A percentile compares a stretch with the other conserved stretches of the same genome.
Evolutionary conservation across 495 filamentous ascomycete species (phyloP).

Genomic region (Articulospora tetracladia): DNA sequence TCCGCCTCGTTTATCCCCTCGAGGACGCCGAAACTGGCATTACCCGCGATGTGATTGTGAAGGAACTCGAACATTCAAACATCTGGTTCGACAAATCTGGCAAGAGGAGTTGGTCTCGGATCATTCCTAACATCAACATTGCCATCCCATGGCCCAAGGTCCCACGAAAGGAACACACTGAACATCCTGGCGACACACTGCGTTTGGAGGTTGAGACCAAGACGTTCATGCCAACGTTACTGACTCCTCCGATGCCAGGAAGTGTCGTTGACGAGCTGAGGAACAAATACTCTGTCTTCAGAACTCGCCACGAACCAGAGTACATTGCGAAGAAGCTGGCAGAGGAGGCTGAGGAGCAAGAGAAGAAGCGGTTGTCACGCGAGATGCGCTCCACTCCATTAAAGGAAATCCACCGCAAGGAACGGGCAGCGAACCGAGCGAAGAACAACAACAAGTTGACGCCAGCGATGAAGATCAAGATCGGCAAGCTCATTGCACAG

Average conservation of each 20-base stretch:
- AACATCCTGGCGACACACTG: constrained; percentile 63
- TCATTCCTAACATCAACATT: constrained; percentile 57
- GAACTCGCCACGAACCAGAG: constrained; percentile 71
- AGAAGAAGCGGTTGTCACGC: constrained; percentile 34
- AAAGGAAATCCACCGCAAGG: constrained; percentile 35
- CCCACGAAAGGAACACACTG: constrained; percentile 41
- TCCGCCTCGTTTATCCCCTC: constrained; percentile 79
- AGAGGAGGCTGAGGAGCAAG: constrained; percentile 56
- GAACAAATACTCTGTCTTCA: constrained; percentile 78
- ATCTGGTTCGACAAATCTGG: constrained; percentile 39
- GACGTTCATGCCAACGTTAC: constrained; percentile 73
- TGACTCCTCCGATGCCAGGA: constrained; percentile 72
- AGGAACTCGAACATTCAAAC: constrained; percentile 50
- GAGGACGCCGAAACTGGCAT: constrained; percentile 56
- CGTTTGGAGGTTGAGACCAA: constrained; percentile 69
- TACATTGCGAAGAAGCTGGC: constrained; percentile 60
- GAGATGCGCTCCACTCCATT: constrained; percentile 34
- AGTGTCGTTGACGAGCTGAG: constrained; percentile 83
- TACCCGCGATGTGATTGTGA: constrained; percentile 69
- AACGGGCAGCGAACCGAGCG: constrained; percentile 36
- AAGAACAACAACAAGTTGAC: constrained; percentile 39
- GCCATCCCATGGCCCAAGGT: constrained; percentile 71
- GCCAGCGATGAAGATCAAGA: constrained; percentile 57
- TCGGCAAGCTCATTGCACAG: constrained; percentile 60
- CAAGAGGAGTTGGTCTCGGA: constrained; percentile 39